Percentiles rank a stretch among this genome's conserved stretches.
Evolutionary conservation across 1,139 yeast genomes (phyloP).

Genomic region (Yamadazyma dushanensis): DNA sequence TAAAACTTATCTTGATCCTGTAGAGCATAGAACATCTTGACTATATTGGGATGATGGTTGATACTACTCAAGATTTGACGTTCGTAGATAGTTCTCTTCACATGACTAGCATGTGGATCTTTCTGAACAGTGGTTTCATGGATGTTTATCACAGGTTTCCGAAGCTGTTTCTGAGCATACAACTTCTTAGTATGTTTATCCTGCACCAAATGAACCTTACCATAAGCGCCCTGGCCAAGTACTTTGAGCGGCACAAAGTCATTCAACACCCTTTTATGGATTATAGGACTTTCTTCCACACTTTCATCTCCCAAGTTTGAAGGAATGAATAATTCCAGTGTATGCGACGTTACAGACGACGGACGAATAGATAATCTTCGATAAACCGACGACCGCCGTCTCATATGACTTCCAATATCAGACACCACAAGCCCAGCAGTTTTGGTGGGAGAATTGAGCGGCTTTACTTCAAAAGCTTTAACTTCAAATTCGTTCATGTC

Average conservation of each 20-base stretch:
- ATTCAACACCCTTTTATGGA: constrained; percentile 12
- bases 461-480: constrained; percentile 6
- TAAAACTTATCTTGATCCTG: constrained; percentile 35
- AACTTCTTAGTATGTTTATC: constrained; percentile 33
- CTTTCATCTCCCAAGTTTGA: constrained; percentile 17
- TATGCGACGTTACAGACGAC: constrained; percentile 19
- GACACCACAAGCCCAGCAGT: background rate
- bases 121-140: constrained; percentile 11
- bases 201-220: constrained; percentile 41
- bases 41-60: constrained; percentile 43
- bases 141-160: constrained; percentile 33
- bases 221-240: constrained; percentile 45
- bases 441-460: constrained; percentile 2
- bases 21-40: constrained; percentile 34
- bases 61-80: constrained; percentile 63
- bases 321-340: constrained; percentile 22
- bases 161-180: constrained; percentile 43
- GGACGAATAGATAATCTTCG: constrained; percentile 23
- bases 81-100: constrained; percentile 66
- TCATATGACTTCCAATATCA: background rate
- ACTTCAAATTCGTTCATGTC: background rate
- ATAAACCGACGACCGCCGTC: constrained; percentile 26
- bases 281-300: constrained; percentile 3
- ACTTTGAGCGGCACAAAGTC: constrained; percentile 42
- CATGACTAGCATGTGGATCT: constrained; percentile 13